Evolutionary conservation across 129 eudicot species (phyloP), one percentile per base, ranked within the genome.

Genomic region (Scalesia atractyloides): DNA sequence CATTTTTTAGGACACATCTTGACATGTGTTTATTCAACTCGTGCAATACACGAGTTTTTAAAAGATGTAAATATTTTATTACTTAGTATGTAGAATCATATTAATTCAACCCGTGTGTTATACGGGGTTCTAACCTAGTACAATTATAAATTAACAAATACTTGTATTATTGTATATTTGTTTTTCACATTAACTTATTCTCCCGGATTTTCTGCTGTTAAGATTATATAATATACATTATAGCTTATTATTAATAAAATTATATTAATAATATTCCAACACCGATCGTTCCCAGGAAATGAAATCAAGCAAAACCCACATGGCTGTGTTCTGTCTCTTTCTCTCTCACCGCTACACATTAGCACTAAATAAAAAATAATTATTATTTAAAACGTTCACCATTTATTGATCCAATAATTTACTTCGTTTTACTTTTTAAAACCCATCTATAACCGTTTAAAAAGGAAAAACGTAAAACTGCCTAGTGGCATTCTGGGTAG

Each of bases 301-400:
- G 72, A 34, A 71, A 72, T 68, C 86, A 72, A 76, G 77, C 83
- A 82, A 81, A 70, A 64, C 77, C 73, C 92, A 87, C 92, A 87
- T 87, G 89, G 70, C 76, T 67, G 76, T 73, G 85, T 85, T 13
- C 87, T 70, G 57, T 79, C 77, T 82, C 78, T 57, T 33, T 53
- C 63, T 76, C 58, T 52, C 76, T 18, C 74, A 26, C 62, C 57
- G 33, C 52, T 75, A 39, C 67, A 43, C 72, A 54, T 60, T 69
- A 68, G n/a, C 50, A 26, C 30, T 17, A 56, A 67, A 65, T 26
- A 64, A 73, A 53, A 1, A 62, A 19, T 68, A 66, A 54, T 22
- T 22, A 24, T 67, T 26, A 67, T 66, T 66, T 57, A 60, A 70
- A 70, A 56, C 69, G 82, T 39, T 79, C 57, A 63, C 59, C 87